phyloP scores from a whole-genome alignment of 306 rosid genomes.

The Notholithocarpus densiflorus region DNA sequence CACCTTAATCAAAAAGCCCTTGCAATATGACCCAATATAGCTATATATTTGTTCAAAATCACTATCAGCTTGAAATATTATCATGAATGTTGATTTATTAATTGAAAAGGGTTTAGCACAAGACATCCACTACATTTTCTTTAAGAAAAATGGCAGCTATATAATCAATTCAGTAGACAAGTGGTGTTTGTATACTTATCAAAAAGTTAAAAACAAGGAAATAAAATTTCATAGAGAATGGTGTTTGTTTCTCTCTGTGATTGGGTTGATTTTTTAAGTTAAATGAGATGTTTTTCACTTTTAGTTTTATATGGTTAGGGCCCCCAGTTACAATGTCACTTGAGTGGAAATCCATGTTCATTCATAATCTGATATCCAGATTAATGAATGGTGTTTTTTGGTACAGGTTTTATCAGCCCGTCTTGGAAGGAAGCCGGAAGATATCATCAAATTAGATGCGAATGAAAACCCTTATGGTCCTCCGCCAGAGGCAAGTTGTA shows the following conservation, averaged over 20 bases:
- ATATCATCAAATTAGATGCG: conserved; percentile 92
- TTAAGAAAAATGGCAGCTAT: background rate
- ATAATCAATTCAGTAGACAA: background rate
- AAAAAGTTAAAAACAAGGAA: background rate
- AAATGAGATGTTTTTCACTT: background rate
- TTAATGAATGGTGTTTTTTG: conserved; percentile 9
- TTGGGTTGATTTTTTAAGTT: background rate
- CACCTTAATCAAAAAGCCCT: background rate
- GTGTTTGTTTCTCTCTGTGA: background rate
- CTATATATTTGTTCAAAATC: background rate
- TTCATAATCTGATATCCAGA: conserved; percentile 14
- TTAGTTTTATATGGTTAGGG: background rate
- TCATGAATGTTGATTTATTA: background rate
- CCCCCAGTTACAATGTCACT: background rate
- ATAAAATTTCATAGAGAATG: background rate
- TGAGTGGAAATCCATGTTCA: background rate
- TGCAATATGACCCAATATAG: background rate
- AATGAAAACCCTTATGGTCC: conserved; percentile 99
- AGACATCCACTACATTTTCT: background rate
- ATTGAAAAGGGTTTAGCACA: background rate
- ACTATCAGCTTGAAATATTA: background rate
- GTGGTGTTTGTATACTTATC: background rate
- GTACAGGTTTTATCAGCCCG: conserved; percentile 72
- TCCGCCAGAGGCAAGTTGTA: conserved; percentile 79
- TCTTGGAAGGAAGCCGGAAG: conserved; percentile 95